phyloP scores from a whole-genome alignment of 352 stramenopile species.

The Chrysophaeum taylorii region DNA sequence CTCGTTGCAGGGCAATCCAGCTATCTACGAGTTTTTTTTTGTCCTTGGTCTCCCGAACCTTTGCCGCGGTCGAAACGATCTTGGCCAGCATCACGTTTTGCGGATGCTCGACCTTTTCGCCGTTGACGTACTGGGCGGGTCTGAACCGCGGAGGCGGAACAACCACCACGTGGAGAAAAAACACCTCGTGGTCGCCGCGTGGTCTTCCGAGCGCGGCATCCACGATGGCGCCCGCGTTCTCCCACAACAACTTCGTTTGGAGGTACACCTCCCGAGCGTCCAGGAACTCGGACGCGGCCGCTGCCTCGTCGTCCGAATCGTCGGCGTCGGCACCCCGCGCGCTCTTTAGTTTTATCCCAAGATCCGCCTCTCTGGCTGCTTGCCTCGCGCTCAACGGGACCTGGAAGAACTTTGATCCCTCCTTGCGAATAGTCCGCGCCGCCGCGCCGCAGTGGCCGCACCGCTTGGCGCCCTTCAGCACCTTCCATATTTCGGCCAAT shows the following conservation, averaged over 20 bases:
- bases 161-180: slow-evolving; percentile 64
- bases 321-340: slow-evolving; percentile 25
- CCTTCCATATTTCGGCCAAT: slow-evolving; percentile 73
- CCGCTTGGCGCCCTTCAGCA: slow-evolving; percentile 63
- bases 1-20: slow-evolving; percentile 94
- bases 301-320: slow-evolving; percentile 48
- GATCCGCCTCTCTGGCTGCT: slow-evolving; percentile 49
- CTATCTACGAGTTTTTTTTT: slow-evolving; percentile 51
- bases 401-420: slow-evolving; percentile 95
- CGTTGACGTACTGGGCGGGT: slow-evolving; percentile 80
- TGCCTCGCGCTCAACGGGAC: slow-evolving; percentile 36
- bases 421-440: slow-evolving; percentile 85
- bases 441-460: slow-evolving; percentile 94
- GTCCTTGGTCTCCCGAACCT: slow-evolving; percentile 18
- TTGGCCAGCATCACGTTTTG: slow-evolving; percentile 90
- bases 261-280: slow-evolving; percentile 85
- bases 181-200: slow-evolving; percentile 19
- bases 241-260: slow-evolving; percentile 86
- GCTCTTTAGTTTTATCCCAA: slow-evolving; percentile 39
- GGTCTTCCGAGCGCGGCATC: slow-evolving; percentile 66
- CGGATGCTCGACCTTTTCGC: slow-evolving; percentile 90
- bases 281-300: slow-evolving; percentile 74
- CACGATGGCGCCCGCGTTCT: slow-evolving; percentile 76
- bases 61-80: slow-evolving; percentile 64
- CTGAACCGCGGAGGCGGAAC: slow-evolving; percentile 94